Conservation (phyloP, 495 filamentous ascomycete genomes). For the Penicillium mononematosum region DNA sequence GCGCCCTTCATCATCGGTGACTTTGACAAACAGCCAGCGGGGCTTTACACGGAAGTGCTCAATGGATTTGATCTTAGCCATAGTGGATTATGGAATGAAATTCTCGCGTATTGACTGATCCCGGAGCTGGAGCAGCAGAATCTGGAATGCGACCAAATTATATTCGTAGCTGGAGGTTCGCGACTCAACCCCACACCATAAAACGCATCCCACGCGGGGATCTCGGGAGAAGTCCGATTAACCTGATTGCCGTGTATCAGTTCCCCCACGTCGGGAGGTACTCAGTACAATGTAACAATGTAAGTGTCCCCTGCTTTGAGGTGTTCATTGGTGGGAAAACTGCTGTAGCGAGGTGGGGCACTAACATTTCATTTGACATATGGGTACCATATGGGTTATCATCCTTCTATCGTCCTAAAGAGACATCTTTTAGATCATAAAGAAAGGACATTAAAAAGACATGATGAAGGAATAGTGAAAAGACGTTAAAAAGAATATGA, state of each 20-base stretch:
- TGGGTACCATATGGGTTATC: too few species aligned
- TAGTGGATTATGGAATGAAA: slow-evolving; percentile 23
- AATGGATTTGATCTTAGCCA: slow-evolving; percentile 69
- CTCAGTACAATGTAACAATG: background rate
- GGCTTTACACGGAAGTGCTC: slow-evolving; percentile 79
- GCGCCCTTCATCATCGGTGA: slow-evolving; percentile 62
- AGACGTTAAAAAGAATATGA: too few species aligned
- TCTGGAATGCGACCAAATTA: background rate
- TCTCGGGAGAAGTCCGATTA: slow-evolving; percentile 22
- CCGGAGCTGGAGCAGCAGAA: background rate
- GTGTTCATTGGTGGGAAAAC: slow-evolving; percentile 5
- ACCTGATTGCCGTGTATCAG: slow-evolving; percentile 3
- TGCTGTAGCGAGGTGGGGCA: background rate
- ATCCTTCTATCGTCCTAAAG: too few species aligned
- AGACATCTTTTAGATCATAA: too few species aligned
- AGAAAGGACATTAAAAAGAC: too few species aligned
- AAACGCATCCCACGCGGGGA: slow-evolving; percentile 22
- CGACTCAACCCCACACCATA: slow-evolving; percentile 1
- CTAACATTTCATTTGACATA: too few species aligned
- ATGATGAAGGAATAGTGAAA: too few species aligned
- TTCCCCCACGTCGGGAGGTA: slow-evolving; percentile 11
- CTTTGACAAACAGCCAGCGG: slow-evolving; percentile 80
- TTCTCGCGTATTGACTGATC: background rate
- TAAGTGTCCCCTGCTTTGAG: background rate
- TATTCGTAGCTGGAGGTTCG: background rate